phyloP scores from a whole-genome alignment of 306 rosid genomes.

The Citrullus amarus region DNA sequence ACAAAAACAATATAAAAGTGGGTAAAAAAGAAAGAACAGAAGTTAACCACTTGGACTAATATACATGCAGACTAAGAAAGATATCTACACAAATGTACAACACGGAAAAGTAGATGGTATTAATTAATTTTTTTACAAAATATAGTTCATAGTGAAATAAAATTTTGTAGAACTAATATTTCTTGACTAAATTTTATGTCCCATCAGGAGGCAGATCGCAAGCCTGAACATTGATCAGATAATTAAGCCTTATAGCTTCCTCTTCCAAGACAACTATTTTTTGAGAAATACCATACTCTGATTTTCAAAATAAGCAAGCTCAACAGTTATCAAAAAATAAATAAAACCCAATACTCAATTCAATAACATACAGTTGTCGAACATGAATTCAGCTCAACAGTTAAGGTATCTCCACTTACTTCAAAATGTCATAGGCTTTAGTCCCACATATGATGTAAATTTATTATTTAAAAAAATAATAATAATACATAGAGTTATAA shows the following conservation, averaged over 20 bases:
- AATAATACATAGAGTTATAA: too few relatives aligned
- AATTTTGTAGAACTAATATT: background rate
- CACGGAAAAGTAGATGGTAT: background rate
- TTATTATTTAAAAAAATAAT: too few relatives aligned
- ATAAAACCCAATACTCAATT: background rate
- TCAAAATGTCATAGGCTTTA: background rate
- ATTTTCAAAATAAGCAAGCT: background rate
- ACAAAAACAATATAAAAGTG: conserved; percentile 5
- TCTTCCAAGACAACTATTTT: background rate
- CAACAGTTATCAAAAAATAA: background rate
- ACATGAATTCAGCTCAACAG: background rate
- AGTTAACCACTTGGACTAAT: background rate
- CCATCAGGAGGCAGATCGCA: background rate
- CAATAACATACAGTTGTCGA: background rate
- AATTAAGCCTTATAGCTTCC: background rate
- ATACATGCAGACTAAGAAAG: background rate
- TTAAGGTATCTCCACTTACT: background rate
- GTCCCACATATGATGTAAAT: background rate
- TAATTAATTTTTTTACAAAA: background rate
- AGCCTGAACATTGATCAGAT: background rate
- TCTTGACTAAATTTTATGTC: background rate
- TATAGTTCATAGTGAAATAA: background rate
- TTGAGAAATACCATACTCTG: background rate
- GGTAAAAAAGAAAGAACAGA: background rate
- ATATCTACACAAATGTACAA: background rate